Conservation (phyloP, 441 rosid genomes). For the Eugenia klotzschiana region DNA sequence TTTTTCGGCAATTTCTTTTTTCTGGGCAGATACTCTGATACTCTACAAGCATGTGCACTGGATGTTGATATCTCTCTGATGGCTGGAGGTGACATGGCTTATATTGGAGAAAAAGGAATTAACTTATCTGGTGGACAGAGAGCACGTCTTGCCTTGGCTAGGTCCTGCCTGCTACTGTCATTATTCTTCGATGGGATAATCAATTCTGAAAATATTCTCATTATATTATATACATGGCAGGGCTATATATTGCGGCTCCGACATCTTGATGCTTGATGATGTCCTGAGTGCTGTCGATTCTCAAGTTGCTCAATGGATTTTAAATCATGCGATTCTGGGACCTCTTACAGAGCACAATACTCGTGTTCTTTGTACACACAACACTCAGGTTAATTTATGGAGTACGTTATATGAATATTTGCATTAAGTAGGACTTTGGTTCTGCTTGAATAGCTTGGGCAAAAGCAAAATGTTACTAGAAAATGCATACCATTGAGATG, state of each 20-base stretch:
- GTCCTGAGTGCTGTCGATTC: conserved; percentile 95
- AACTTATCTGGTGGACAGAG: conserved; percentile 96
- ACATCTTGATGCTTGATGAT: conserved; percentile 74
- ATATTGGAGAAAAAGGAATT: conserved; percentile 76
- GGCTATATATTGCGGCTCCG: conserved; percentile 69
- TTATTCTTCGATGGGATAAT: not conserved
- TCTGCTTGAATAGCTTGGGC: not conserved
- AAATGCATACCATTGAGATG: not conserved
- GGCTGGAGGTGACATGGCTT: conserved; percentile 81
- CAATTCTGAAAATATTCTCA: not conserved
- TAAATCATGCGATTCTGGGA: conserved; percentile 58
- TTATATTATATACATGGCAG: conserved; percentile 24
- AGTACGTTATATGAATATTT: not conserved
- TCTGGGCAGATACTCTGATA: conserved; percentile 46
- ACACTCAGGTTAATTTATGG: conserved; percentile 50
- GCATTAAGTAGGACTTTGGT: not conserved
- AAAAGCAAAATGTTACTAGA: not conserved
- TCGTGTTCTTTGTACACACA: conserved; percentile 80
- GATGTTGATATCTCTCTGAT: conserved; percentile 69
- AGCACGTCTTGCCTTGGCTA: conserved; percentile 95
- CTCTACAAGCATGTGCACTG: conserved; percentile 63
- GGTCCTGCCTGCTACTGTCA: conserved; percentile 28
- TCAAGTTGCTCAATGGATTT: conserved; percentile 79
- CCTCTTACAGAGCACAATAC: conserved; percentile 50
- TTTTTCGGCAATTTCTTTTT: not conserved